Conservation (phyloP, 495 filamentous ascomycete species). For the Zalerion maritima region DNA sequence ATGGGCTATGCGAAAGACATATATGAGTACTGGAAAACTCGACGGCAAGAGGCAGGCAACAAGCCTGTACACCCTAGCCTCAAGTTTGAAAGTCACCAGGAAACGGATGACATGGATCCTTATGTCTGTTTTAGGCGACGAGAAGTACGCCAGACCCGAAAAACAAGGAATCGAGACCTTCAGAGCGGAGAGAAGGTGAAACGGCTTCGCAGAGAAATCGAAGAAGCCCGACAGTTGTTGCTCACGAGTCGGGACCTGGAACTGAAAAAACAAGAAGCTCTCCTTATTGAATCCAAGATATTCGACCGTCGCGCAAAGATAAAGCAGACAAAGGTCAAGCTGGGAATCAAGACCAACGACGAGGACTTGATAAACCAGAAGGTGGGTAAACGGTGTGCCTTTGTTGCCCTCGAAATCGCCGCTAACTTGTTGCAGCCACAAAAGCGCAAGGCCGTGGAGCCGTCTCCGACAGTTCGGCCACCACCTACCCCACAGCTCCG, state of each 20-base stretch:
- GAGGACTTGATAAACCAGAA: constrained; percentile 92
- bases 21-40: constrained; percentile 80
- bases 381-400: constrained; percentile 33
- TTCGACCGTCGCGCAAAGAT: constrained; percentile 69
- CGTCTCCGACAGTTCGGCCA: constrained; percentile 37
- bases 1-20: constrained; percentile 68
- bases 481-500: constrained; percentile 43
- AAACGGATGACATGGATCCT: constrained; percentile 89
- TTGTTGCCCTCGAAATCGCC: constrained; percentile 14
- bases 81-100: constrained; percentile 85
- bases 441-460: constrained; percentile 53
- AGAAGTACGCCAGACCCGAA: constrained; percentile 85
- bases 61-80: constrained; percentile 54
- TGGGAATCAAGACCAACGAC: constrained; percentile 81
- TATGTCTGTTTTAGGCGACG: constrained; percentile 97
- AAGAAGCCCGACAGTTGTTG: constrained; percentile 73
- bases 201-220: constrained; percentile 78
- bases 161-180: constrained; percentile 84
- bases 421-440: constrained; percentile 37
- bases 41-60: constrained; percentile 50
- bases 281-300: constrained; percentile 55
- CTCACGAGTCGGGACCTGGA: constrained; percentile 66
- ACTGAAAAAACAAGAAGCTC: constrained; percentile 56
- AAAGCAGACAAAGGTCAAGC: constrained; percentile 74
- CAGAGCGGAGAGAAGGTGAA: constrained; percentile 91